Evolutionary conservation across 176 grass and related monocot genomes (phyloP), one percentile per base, ranked within the genome.

Genomic region (Thinopyrum elongatum): DNA sequence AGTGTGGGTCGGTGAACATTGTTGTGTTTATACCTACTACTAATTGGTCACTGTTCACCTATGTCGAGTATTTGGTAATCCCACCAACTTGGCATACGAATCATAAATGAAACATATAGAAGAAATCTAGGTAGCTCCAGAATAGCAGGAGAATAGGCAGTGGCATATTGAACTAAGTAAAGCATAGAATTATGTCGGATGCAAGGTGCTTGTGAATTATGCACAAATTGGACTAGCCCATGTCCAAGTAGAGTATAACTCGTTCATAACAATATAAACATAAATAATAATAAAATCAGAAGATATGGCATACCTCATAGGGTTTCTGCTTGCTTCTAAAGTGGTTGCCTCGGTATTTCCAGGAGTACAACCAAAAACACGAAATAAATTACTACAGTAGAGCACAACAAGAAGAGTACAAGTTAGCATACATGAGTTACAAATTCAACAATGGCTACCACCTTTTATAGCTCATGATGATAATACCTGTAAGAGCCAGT

Each of bases 401-500:
- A 41, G 33, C 58, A 79, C 25, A 80, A 83, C 17, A 73, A 90
- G 76, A 74, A 76, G 27, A 51, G 8, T 31, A 76, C 44, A 77
- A 77, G 80, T 84, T 64, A 87, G 70, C 65, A 77, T 51, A 75
- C n/a, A 87, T 11, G 62, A 78, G 46, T 81, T 80, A 59, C 28
- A 60, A 71, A 84, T 67, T 73, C 61, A 81, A 66, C 47, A 90
- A 65, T 25, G 47, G 22, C 65, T 70, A 58, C 46, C 76, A 69
- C 30, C 60, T 46, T 25, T 82, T 69, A 2, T 53, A 92, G 26
- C 66, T 77, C 71, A 90, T 47, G 62, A 77, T 25, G 22, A 81
- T 44, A 49, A 84, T 93, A 94, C 94, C 94, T 97, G 85, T 97
- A 97, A 88, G 94, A 94, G 87, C 94, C 94, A 86, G 92, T 94